Percentiles rank a stretch among this genome's conserved stretches.
Evolutionary conservation across 768 basidiomycete genomes (phyloP).

Genomic region (Sarcomyxa edulis): DNA sequence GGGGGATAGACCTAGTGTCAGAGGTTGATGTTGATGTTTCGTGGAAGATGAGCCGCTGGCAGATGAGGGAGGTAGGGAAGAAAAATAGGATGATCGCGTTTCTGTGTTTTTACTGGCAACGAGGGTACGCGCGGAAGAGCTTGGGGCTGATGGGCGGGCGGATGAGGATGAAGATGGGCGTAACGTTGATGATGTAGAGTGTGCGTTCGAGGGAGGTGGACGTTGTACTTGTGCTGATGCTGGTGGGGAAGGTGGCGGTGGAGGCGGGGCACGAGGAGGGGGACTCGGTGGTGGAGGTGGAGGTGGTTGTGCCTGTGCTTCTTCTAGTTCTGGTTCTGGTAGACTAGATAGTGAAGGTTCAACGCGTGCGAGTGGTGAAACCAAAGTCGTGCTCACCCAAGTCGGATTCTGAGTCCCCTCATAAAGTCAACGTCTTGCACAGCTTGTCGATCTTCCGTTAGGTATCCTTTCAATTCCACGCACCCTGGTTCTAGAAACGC

Average conservation of each 20-base stretch:
- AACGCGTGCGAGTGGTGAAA: background rate
- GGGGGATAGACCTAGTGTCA: background rate
- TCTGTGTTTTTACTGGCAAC: background rate
- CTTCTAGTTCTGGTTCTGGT: constrained; percentile 14
- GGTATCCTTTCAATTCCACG: constrained; percentile 54
- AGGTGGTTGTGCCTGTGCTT: constrained; percentile 8
- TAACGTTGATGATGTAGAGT: constrained; percentile 14
- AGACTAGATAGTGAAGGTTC: constrained; percentile 17
- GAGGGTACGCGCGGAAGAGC: constrained; percentile 10
- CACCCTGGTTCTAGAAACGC: constrained; percentile 74
- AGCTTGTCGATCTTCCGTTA: constrained; percentile 59
- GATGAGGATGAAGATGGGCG: constrained; percentile 5
- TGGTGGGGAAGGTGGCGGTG: constrained; percentile 14
- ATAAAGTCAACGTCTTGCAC: constrained; percentile 57
- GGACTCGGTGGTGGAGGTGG: constrained; percentile 11
- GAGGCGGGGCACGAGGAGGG: constrained; percentile 21
- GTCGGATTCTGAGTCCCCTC: constrained; percentile 49
- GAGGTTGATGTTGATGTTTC: background rate
- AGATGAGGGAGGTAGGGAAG: background rate
- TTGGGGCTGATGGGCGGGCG: constrained; percentile 7
- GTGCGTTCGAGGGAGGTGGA: constrained; percentile 20
- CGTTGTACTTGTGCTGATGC: constrained; percentile 21
- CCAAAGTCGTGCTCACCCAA: constrained; percentile 50
- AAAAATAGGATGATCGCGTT: constrained; percentile 2
- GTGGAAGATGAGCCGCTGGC: no score